phyloP scores from a whole-genome alignment of 345 rosid genomes.

The Firmiana major region DNA sequence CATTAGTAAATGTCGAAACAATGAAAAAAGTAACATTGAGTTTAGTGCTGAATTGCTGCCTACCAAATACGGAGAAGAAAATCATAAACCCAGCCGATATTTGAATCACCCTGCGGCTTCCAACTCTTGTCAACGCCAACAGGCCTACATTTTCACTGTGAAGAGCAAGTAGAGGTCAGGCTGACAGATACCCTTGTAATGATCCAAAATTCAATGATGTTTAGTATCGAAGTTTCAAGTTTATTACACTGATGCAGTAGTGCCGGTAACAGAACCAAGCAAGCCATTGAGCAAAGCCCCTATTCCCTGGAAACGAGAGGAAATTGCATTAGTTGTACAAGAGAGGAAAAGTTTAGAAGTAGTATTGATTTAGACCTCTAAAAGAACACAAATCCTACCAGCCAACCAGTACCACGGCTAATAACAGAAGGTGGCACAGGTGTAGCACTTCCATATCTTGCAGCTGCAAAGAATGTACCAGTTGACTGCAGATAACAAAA shows the following conservation, averaged over 20 bases:
- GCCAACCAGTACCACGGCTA: constrained; percentile 69
- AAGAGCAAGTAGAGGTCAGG: constrained; percentile 4
- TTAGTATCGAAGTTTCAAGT: constrained; percentile 7
- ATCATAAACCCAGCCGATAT: constrained; percentile 71
- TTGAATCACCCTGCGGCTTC: constrained; percentile 76
- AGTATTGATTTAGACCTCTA: neutral
- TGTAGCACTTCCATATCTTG: constrained; percentile 68
- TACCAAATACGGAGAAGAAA: constrained; percentile 72
- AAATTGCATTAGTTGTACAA: neutral
- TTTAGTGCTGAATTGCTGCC: neutral
- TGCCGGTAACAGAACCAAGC: constrained; percentile 55
- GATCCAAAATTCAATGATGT: neutral
- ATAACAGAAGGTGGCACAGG: constrained; percentile 66
- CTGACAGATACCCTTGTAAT: neutral
- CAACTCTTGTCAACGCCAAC: constrained; percentile 66
- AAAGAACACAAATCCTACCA: constrained; percentile 30
- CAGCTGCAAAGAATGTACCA: constrained; percentile 60
- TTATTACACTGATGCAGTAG: constrained; percentile 61
- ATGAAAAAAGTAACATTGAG: neutral
- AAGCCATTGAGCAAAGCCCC: constrained; percentile 53
- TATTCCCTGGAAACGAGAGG: constrained; percentile 45
- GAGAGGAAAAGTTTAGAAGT: neutral
- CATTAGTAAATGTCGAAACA: neutral
- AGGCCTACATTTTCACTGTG: constrained; percentile 72
- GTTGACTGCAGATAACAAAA: constrained; percentile 41